phyloP scores from a whole-genome alignment of 257 asterid species.

The Misopates orontium region DNA sequence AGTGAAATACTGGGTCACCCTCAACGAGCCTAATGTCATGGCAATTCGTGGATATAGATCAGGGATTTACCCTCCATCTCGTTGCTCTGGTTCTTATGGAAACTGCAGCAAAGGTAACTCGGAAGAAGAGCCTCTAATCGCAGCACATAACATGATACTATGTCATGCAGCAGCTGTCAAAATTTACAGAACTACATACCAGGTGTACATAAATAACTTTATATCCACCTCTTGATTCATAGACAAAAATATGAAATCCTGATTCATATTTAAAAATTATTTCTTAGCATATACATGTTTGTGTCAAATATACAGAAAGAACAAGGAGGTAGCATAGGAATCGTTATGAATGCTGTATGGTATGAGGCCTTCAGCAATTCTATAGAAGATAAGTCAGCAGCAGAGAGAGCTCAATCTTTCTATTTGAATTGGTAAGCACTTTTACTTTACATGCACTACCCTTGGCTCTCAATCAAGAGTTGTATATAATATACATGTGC shows the following conservation, averaged over 20 bases:
- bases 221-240: not conserved
- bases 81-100: conserved; percentile 50
- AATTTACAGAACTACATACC: conserved; percentile 47
- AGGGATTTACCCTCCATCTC: conserved; percentile 57
- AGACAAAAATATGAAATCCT: not conserved
- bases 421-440: conserved; percentile 47
- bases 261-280: not conserved
- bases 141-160: conserved; percentile 65
- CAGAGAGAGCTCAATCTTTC: conserved; percentile 66
- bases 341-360: conserved; percentile 52
- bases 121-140: conserved; percentile 54
- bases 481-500: too few species aligned
- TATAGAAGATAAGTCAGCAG: conserved; percentile 48
- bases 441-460: too few species aligned
- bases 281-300: not conserved
- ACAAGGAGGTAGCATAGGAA: conserved; percentile 60
- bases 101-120: conserved; percentile 58
- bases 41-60: conserved; percentile 51
- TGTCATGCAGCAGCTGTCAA: conserved; percentile 56
- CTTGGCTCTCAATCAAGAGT: too few species aligned
- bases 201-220: too few species aligned
- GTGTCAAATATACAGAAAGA: conserved; percentile 32
- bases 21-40: conserved; percentile 63
- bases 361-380: conserved; percentile 55
- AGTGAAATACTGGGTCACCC: conserved; percentile 65